Percentiles rank a stretch among this genome's conserved stretches.
phyloP scores from a whole-genome alignment of 1,284 basidiomycete species.

The Gomphus bonarii region DNA sequence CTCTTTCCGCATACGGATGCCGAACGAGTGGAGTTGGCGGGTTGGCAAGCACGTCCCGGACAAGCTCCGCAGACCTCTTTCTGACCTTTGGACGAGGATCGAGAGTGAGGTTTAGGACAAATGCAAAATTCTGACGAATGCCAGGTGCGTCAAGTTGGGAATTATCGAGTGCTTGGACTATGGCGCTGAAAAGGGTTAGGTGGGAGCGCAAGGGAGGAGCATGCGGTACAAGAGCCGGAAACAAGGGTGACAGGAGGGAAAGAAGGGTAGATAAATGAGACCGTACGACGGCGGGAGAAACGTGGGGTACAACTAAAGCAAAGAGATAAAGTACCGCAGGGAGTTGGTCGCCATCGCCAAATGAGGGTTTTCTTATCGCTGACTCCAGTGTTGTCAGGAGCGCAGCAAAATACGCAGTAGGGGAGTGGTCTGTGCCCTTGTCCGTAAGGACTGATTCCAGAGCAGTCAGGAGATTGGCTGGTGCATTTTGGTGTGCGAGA shows the following conservation, averaged over 20 bases:
- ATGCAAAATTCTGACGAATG: constrained; percentile 69
- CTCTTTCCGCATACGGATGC: constrained; percentile 81
- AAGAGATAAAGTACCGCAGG: constrained; percentile 88
- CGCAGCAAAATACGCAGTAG: constrained; percentile 86
- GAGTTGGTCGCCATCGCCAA: constrained; percentile 73
- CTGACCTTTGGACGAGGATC: constrained; percentile 93
- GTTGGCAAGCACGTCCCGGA: constrained; percentile 63
- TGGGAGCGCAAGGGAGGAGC: constrained; percentile 67
- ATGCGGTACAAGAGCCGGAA: constrained; percentile 53
- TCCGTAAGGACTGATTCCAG: constrained; percentile 84
- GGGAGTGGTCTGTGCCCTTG: constrained; percentile 55
- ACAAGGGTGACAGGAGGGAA: constrained; percentile 69
- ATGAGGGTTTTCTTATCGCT: constrained; percentile 52
- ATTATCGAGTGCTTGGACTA: constrained; percentile 59
- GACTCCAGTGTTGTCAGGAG: constrained; percentile 74
- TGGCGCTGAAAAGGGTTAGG: constrained; percentile 58
- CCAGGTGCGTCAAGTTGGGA: constrained; percentile 58
- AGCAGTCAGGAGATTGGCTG: constrained; percentile 81
- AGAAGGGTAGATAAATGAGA: constrained; percentile 55
- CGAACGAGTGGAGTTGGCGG: constrained; percentile 67
- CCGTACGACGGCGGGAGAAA: constrained; percentile 65
- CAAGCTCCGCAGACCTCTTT: constrained; percentile 79
- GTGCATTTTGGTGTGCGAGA: constrained; percentile 81
- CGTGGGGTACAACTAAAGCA: constrained; percentile 64
- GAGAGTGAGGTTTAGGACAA: constrained; percentile 71